phyloP scores from a whole-genome alignment of 2,329 filamentous ascomycete species.

The Aspergillus udagawae region DNA sequence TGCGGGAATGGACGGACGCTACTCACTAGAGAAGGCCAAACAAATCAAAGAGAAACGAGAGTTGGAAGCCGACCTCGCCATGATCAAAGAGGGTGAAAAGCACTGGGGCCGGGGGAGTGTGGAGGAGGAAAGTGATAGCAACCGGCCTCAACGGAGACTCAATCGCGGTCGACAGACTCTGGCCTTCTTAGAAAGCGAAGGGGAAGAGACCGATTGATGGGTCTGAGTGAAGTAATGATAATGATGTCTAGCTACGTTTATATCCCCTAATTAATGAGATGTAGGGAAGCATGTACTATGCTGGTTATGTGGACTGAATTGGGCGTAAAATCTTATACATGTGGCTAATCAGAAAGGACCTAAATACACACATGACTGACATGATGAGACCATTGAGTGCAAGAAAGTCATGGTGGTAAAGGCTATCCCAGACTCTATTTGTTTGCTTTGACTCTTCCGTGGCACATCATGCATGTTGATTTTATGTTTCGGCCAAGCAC shows the following conservation, averaged over 20 bases:
- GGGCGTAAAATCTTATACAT: too few species aligned
- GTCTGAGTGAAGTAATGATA: not conserved
- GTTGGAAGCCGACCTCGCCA: conserved; percentile 76
- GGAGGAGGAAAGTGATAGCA: conserved; percentile 41
- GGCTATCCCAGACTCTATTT: too few species aligned
- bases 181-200: conserved; percentile 65
- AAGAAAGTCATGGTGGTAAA: too few species aligned
- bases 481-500: too few species aligned
- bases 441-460: too few species aligned
- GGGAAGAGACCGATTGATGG: conserved; percentile 55
- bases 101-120: conserved; percentile 63
- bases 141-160: conserved; percentile 36
- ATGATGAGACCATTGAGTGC: too few species aligned
- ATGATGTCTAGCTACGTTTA: not conserved
- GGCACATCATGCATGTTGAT: too few species aligned
- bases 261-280: not conserved
- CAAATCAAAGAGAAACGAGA: conserved; percentile 87
- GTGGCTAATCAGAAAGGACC: too few species aligned
- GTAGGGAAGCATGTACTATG: too few species aligned
- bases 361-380: too few species aligned
- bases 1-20: conserved; percentile 82
- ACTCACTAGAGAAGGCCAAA: conserved; percentile 75
- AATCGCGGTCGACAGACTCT: conserved; percentile 43
- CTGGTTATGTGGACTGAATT: too few species aligned
- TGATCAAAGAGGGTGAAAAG: conserved; percentile 74